A percentile compares a stretch with the other conserved stretches of the same genome.
Conservation (phyloP, 495 filamentous ascomycete species). For the Annulohypoxylon nitens region DNA sequence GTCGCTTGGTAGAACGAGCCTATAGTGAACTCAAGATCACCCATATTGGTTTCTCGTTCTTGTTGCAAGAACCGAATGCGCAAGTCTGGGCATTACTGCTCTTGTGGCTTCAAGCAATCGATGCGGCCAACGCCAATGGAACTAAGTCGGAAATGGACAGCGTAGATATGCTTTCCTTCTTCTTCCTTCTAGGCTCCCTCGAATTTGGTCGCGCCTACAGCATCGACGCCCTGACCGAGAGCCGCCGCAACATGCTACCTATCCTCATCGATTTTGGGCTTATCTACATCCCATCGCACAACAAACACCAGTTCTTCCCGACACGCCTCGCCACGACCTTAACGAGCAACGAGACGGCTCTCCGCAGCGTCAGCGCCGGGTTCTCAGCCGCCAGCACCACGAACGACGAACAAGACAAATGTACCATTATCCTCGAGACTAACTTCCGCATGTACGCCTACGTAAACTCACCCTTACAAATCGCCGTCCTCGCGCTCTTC, state of each 20-base stretch:
- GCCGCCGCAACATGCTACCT: conserved; percentile 86
- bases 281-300: conserved; percentile 74
- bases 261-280: conserved; percentile 92
- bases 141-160: conserved; percentile 77
- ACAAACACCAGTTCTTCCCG: conserved; percentile 83
- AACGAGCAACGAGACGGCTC: conserved; percentile 80
- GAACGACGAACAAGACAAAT: conserved; percentile 64
- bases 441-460: conserved; percentile 99
- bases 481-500: conserved; percentile 93
- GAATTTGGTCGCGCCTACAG: conserved; percentile 92
- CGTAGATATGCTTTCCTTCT: conserved; percentile 93
- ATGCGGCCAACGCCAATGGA: conserved; percentile 55
- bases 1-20: conserved; percentile 79
- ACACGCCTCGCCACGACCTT: conserved; percentile 95
- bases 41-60: conserved; percentile 90
- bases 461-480: conserved; percentile 90
- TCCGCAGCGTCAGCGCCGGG: conserved; percentile 70
- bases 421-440: conserved; percentile 97
- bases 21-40: conserved; percentile 76
- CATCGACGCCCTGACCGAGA: conserved; percentile 79
- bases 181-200: conserved; percentile 94
- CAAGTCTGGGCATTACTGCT: conserved; percentile 97
- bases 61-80: conserved; percentile 93
- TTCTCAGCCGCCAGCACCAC: conserved; percentile 62
- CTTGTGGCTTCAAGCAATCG: conserved; percentile 89